Base-by-base conservation (phyloP, 345 rosid genomes). In the Toxicodendron radicans region DNA sequence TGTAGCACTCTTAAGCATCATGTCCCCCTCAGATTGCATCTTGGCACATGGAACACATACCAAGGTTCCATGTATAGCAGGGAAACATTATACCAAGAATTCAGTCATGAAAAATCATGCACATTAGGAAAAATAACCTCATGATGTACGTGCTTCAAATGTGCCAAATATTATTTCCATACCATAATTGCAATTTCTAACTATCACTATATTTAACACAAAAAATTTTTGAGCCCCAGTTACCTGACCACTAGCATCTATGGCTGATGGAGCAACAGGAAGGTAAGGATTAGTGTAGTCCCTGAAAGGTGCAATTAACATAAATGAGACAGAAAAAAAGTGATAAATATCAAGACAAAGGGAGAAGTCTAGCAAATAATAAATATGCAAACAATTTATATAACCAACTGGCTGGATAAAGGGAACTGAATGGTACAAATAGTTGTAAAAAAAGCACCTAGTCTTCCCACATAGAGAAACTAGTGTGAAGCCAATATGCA, bases 191-290 rank as follows among this genome's bases (percentile, higher is more conserved):
- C 45, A 71, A n/a, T 59, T 24, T 59, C 66, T 59, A 46, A 48
- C 57, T 9, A 27, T 27, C 43, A 60, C 10, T 27, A 32, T 12
- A n/a, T 60, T 45, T 3, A 71, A 46, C 7, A 64, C 14, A 60
- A n/a, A 8, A 17, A 58, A 58, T 17, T 43, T 58, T 17, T 46
- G 12, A 71, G n/a, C 18, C 45, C 54, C 66, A 59, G 56, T 61
- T 86, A 88, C 98, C 94, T 89, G 90, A 68, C 90, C 90, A 78
- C 83, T 82, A 65, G 92, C 97, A 83, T 92, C 99, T 71, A 96
- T 92, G 60, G 99, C 98, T 64, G 97, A 96, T 68, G 94, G 97
- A 66, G 98, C 98, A 87, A 96, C 94, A 27, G 98, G 97, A 80
- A 96, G 98, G 79, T 84, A 93, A 41, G 92, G 88, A 78, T 96